Base-by-base conservation (phyloP, 192 early-diverging fungal species). In the Coemansia furcata region DNA sequence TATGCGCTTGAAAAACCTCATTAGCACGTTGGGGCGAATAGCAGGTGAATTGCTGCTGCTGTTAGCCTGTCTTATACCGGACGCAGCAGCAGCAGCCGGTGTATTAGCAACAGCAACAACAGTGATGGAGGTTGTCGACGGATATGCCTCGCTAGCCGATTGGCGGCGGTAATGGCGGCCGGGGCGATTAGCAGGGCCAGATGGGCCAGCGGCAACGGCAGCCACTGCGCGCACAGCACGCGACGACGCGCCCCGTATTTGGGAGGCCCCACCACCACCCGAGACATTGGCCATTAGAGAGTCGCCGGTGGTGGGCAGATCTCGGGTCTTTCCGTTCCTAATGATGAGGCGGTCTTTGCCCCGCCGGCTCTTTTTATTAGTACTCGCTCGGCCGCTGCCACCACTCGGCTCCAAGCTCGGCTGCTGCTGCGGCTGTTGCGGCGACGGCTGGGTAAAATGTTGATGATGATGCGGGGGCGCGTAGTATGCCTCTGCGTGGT, bases 1-100 rank as follows among this genome's bases (percentile, higher is more conserved):
- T 33, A 79, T 79, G 38, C 77, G 71, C 68, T 73, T 73, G 38
- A 79, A 60, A 67, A 79, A 73, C 12, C 77, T 66, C 77, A 79
- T 73, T 15, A 79, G 69, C 8, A 67, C 77, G 63, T 79, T 79
- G 11, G 77, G 77, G 19, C 77, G 47, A 17, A 79, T 73, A 30
- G 68, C 65, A 1, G 64, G 38, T 10, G 65, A 32, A 10, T 57
- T 33, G 43, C 14, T 39, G 33, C 6, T 50, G 61, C 19, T 40
- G 33, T 33, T 52, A 35, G 61, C 3, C 4, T 30, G 38, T 62
- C 54, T 52, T 12, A 66, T 52, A 10, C 35, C 47, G 21, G 50
- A 19, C 6, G 55, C 65, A 5, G 50, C 47, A 4, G 50, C 38
- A 6, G 66, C 66, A 14, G 50, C n/a, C 39, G 61, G 42, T 14